Evolutionary conservation across 495 filamentous ascomycete species (phyloP).

Genomic region (Lophiostoma macrostomum): DNA sequence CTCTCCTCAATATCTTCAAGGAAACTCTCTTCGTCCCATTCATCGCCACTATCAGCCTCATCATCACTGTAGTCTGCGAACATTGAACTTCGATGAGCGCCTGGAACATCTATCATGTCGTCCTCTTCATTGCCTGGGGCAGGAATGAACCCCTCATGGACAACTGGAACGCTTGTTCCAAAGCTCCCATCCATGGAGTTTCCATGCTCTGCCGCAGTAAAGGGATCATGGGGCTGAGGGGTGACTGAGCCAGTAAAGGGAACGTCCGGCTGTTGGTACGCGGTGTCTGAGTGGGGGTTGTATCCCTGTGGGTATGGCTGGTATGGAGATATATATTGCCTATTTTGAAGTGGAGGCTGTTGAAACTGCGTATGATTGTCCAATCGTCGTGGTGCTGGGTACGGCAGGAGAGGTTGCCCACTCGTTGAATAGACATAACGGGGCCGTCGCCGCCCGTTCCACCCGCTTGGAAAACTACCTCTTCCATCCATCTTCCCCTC

Average conservation of each 20-base stretch:
- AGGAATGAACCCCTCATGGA: constrained; percentile 32
- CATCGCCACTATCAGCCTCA: constrained; percentile 18
- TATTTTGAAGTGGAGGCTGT: neutral
- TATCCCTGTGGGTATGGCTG: neutral
- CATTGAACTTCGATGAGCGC: neutral
- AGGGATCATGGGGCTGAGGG: constrained; percentile 4
- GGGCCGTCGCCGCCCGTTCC: too few relatives aligned
- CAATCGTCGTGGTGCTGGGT: too few relatives aligned
- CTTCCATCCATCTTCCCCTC: too few relatives aligned
- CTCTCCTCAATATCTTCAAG: constrained; percentile 1
- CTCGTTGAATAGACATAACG: too few relatives aligned
- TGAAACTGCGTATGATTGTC: neutral
- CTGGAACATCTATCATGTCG: constrained; percentile 7
- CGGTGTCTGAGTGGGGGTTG: neutral
- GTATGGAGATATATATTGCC: neutral
- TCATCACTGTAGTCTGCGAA: constrained; percentile 8
- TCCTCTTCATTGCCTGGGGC: constrained; percentile 24
- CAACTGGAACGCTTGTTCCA: constrained; percentile 16
- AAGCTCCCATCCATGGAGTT: neutral
- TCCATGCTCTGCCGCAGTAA: neutral
- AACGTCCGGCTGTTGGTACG: neutral
- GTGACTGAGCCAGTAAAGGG: constrained; percentile 6
- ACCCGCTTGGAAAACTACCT: too few relatives aligned
- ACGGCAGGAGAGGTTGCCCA: too few relatives aligned
- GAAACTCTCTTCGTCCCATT: constrained; percentile 19